Base-by-base conservation (phyloP, 73 alveolate genomes). In the Symbiodinium pilosum region DNA sequence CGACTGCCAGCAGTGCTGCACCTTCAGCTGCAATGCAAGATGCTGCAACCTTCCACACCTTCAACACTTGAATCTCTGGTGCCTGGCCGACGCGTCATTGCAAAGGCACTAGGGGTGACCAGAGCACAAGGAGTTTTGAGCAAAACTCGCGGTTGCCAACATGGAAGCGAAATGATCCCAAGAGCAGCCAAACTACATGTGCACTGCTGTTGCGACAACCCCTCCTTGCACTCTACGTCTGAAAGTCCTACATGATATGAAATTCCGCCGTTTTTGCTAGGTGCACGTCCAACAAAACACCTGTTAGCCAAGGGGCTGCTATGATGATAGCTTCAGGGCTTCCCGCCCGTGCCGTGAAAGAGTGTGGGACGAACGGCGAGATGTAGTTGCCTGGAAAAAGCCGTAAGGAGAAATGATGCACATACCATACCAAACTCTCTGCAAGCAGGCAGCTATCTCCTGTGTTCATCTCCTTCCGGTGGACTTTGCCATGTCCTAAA, bases 361-460 rank as follows among this genome's bases (percentile, higher is more conserved):
- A 73, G 84, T 93, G 98, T 18, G 98, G 98, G 26, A 93, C 98
- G 42, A 77, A 93, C 59, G 98, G 98, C 52, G 98, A 73, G 11
- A 93, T 93, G 92, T 77, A 93, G 84, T 93, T 93, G 71, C 97
- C 97, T 91, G 68, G 20, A 71, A 8, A 30, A n/a, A 34, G 24
- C 47, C 4, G 41, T 11, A 12, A 0, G 14, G 85, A 28, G n/a
- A 3, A 26, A 71, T 30, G 44, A 38, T 24, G 39, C 7, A 68
- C 39, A 68, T 34, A 68, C 4, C 21, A 32, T 24, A 68, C 41
- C 41, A 7, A 73, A 30, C 69, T 24, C 39, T 6, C 34, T 32
- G 21, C 32, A 12, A 16, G 81, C 88, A 6, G 20, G 97, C 34
- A 1, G 32, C 98, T 93, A 56, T 93, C 98, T 7, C 98, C 98